Conservation (phyloP, 805 yeast genomes). For the Saccharomycopsis oosterbeekiorum region DNA sequence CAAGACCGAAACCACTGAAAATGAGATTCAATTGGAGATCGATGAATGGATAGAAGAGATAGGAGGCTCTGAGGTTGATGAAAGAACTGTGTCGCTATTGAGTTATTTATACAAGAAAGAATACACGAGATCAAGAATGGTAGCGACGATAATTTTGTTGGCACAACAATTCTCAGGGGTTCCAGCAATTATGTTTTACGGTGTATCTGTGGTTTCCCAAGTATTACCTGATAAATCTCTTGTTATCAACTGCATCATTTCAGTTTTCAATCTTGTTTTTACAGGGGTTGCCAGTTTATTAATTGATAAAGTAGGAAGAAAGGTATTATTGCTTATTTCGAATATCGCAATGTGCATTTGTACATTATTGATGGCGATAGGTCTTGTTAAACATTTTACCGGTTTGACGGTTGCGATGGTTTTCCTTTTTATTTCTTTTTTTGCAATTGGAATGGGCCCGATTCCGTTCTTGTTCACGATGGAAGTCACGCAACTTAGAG, state of each 20-base stretch:
- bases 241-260: constrained; percentile 63
- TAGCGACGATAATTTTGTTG: constrained; percentile 61
- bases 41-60: constrained; percentile 21
- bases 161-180: constrained; percentile 93
- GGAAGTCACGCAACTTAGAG: constrained; percentile 76
- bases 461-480: constrained; percentile 85
- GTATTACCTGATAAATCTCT: constrained; percentile 63
- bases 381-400: constrained; percentile 43
- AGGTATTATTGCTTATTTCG: constrained; percentile 58
- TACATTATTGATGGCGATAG: constrained; percentile 53
- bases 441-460: constrained; percentile 92
- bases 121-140: constrained; percentile 30
- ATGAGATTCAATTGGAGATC: constrained; percentile 23
- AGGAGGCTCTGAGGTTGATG: background rate
- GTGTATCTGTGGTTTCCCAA: constrained; percentile 70
- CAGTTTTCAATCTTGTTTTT: constrained; percentile 61
- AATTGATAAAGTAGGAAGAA: constrained; percentile 71
- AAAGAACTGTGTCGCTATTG: constrained; percentile 1
- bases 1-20: constrained; percentile 17
- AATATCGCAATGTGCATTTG: constrained; percentile 58
- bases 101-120: constrained; percentile 8
- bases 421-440: constrained; percentile 65
- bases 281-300: constrained; percentile 67
- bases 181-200: constrained; percentile 87
- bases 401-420: constrained; percentile 51